Base-by-base conservation (phyloP, 2,329 filamentous ascomycete species). In the Microsporum ferrugineum region DNA sequence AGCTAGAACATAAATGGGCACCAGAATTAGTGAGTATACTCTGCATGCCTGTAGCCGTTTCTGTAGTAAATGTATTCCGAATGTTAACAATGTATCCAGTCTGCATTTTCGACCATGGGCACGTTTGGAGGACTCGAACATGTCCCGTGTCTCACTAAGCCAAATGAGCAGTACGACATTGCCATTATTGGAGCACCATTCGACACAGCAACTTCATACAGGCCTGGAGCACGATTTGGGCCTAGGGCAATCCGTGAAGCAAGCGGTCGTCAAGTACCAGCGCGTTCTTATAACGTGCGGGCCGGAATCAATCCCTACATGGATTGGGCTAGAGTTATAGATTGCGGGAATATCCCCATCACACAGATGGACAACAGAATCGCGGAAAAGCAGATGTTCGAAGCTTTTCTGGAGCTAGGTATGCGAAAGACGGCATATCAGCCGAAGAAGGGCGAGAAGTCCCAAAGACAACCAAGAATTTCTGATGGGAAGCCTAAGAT, bases 261-360 rank as follows among this genome's bases (percentile, higher is more conserved):
- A 45, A 92, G 89, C 36, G 81, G 86, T 5, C 85, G 91, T 23
- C 91, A 96, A 75, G 89, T 87, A 12, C 82, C 85, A 2, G 89
- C 88, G 72, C 84, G 89, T 47, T 88, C 87, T 70, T 91, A 88
- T 81, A 96, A 96, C 74, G 83, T 88, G 1, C 85, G 90, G 27
- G 90, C 89, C 1, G 82, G 81, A 43, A 81, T 96, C 66, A 96
- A 96, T 90, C 63, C 91, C 0, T 96, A 94, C 76, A 78, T 79
- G 45, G 87, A 82, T 60, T 92, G 88, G 87, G 88, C 88, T 0
- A 84, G 78, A 43, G 84, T 96, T 62, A 78, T 92, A 58, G 91
- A 96, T 77, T 96, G 91, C 72, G 91, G 91, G 55, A 91, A 96
- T 71, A 90, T 96, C 61, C 90, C 91, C 33, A 80, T 95, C 66